Conservation (phyloP, 345 rosid genomes). For the Salix brachista region DNA sequence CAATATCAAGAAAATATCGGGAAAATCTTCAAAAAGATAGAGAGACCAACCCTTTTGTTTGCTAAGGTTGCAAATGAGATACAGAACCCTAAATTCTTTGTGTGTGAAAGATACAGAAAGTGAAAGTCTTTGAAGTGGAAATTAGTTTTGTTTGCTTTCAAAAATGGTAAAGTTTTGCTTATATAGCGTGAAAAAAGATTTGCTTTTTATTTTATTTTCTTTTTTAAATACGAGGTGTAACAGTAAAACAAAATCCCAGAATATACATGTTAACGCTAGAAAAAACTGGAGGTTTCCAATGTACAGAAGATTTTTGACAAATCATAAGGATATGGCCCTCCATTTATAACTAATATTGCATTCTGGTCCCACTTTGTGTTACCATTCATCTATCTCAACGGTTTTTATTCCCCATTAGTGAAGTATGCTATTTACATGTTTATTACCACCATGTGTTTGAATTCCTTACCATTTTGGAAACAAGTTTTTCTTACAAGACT, state of each 20-base stretch:
- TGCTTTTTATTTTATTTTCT: not conserved
- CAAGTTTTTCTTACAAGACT: too few species aligned
- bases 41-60: not conserved
- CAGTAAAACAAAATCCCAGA: not conserved
- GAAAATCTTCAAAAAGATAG: not conserved
- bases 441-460: too few species aligned
- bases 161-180: conserved; percentile 5
- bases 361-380: too few species aligned
- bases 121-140: not conserved
- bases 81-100: not conserved
- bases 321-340: not conserved
- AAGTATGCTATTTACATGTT: too few species aligned
- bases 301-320: not conserved
- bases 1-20: too few species aligned
- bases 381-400: too few species aligned
- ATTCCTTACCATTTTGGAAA: too few species aligned
- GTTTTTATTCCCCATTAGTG: too few species aligned
- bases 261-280: conserved; percentile 7
- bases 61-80: not conserved
- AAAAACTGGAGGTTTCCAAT: conserved; percentile 19
- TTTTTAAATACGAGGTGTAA: not conserved
- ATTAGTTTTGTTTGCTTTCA: conserved; percentile 1
- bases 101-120: not conserved
- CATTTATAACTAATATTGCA: too few species aligned
- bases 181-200: conserved; percentile 8